Base-by-base conservation (phyloP, 1,284 basidiomycete genomes). In the Ustilago xerochloae region DNA sequence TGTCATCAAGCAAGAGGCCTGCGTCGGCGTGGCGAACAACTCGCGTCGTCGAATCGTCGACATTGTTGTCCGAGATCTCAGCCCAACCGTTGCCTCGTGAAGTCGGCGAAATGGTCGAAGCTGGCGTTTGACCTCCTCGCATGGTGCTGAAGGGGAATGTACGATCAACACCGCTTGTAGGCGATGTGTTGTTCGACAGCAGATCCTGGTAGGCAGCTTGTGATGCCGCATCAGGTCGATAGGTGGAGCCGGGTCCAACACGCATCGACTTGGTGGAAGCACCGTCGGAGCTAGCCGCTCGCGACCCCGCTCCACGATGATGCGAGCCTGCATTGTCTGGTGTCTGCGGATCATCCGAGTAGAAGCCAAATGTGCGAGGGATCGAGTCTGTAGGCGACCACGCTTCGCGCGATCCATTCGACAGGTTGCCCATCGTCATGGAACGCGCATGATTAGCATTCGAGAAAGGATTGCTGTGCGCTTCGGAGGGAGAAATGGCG, bases 11-110 rank as follows among this genome's bases (percentile, higher is more conserved):
- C 35, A 80, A 43, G 18, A 79, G 52, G 6, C 78, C 78, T 0
- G 77, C 78, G 32, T 80, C 78, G 13, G 74, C 51, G 35, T 80
- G 78, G 13, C 68, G 71, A 20, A 80, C 56, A 45, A 77, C 52
- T 22, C 59, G 71, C 9, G 54, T 8, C 16, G 22, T 38, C 24
- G 63, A 49, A 13, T 30, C 43, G 20, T 53, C 5, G n/a, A 18
- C 16, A 6, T 30, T 22, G 16, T 10, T 9, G 8, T 59, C 66
- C 18, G 56, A 56, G 7, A 69, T 9, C 36, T 69, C 60, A 2
- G 60, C 56, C 60, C 60, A 69, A 2, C 66, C 60, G 10, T 50
- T 33, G 5, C 35, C 24, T 45, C 45, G 41, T 24, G 22, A 38
- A 39, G 28, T 28, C 36, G 16, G 9, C n/a, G n/a, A n/a, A n/a